Evolutionary conservation across 495 filamentous ascomycete genomes (phyloP), one percentile per base, ranked within the genome.

Genomic region (Penicillium odoratum): DNA sequence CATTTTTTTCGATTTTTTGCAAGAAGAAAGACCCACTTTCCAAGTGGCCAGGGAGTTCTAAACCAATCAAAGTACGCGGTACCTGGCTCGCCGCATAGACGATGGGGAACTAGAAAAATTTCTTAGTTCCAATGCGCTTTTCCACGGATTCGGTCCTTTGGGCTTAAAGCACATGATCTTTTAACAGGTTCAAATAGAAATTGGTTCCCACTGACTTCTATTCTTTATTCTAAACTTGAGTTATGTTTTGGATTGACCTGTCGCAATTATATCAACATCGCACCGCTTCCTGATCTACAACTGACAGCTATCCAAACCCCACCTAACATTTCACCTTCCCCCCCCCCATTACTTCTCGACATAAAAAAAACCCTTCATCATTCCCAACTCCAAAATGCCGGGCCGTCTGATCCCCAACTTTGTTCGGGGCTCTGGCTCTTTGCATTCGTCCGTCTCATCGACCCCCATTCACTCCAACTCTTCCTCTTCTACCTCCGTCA

Each of bases 331-430:
- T 10, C 10, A 21, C 43, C 7, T 26, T 26, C 43, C 18, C 7
- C 46, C 26, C 42, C n/a, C n/a, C n/a, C n/a, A n/a, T n/a, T n/a
- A n/a, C n/a, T n/a, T n/a, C n/a, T n/a, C n/a, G n/a, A 36, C 36
- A 8, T n/a, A 5, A 1, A 38, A 38, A 38, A 38, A 16, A 40
- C 2, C 13, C 38, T 49, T 56, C 51, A 40, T 30, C 46, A 42
- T 42, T 29, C 21, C 29, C 33, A 13, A 8, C 21, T 43, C 49
- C 64, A 71, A 51, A 36, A 79, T 79, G 77, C 77, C 77, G 51
- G 77, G 77, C 67, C 77, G 77, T 63, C 65, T 79, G 46, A 70
- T 79, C 53, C 67, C 75, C 62, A 78, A 69, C 67, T 67, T 79
- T 56, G 73, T 78, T 55, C 71, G 75, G 69, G 70, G 72, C 56